Evolutionary conservation across 768 basidiomycete species (phyloP).

Genomic region (Hysterangium stoloniferum): DNA sequence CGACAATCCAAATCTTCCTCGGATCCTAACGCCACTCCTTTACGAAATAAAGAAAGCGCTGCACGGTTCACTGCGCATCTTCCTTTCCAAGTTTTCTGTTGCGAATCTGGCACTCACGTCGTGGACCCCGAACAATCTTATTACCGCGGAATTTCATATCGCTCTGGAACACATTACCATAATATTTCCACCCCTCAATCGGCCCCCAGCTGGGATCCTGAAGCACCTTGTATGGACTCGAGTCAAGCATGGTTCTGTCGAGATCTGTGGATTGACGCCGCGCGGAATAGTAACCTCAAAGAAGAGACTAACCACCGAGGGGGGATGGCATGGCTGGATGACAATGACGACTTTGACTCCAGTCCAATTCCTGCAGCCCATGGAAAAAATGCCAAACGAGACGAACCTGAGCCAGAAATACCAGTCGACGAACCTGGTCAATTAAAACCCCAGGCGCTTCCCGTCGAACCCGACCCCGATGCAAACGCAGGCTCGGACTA

Average conservation of each 20-base stretch:
- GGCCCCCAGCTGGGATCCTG: slow-evolving; percentile 51
- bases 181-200: slow-evolving; percentile 65
- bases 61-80: slow-evolving; percentile 84
- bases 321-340: slow-evolving; percentile 14
- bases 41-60: slow-evolving; percentile 77
- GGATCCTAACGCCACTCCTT: slow-evolving; percentile 84
- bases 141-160: slow-evolving; percentile 83
- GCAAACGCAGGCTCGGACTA: slow-evolving; percentile 84
- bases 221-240: slow-evolving; percentile 89
- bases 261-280: slow-evolving; percentile 91
- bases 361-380: slow-evolving; percentile 21
- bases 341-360: slow-evolving; percentile 29
- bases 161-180: slow-evolving; percentile 72
- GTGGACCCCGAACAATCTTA: slow-evolving; percentile 95
- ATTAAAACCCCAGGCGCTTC: slow-evolving; percentile 24
- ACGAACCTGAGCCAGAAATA: slow-evolving; percentile 11
- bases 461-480: slow-evolving; percentile 47
- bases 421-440: slow-evolving; percentile 20
- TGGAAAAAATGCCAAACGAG: slow-evolving; percentile 30
- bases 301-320: slow-evolving; percentile 15
- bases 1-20: slow-evolving; percentile 93
- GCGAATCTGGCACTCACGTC: slow-evolving; percentile 95
- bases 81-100: slow-evolving; percentile 98
- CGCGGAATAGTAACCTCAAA: slow-evolving; percentile 58
- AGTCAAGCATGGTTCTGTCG: slow-evolving; percentile 98